Evolutionary conservation across 768 basidiomycete genomes (phyloP), one percentile per base, ranked within the genome.

Genomic region (Flagelloscypha sp.): DNA sequence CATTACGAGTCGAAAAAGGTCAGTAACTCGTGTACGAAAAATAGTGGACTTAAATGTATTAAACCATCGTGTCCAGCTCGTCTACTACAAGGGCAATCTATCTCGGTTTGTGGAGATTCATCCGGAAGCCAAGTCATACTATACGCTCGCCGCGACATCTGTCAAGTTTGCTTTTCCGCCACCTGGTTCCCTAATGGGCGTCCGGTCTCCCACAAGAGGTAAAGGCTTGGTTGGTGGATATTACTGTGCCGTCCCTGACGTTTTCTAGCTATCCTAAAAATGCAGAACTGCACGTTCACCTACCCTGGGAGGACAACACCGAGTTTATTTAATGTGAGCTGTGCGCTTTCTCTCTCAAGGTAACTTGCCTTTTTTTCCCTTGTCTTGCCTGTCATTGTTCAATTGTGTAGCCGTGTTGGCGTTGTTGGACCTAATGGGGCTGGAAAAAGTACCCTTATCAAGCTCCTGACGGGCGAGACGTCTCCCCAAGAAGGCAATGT

Each of bases 1-100:
- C 93, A 95, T 66, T 98, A 95, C 63, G 92, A 95, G 65, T 63
- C 65, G 37, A 98, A 98, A 68, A 94, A 92, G 71, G 84, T 76
- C 38, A 17, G 45, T 30, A n/a, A n/a, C n/a, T n/a, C n/a, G n/a
- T n/a, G n/a, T n/a, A n/a, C n/a, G n/a, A n/a, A n/a, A 33, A 37
- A 30, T 39, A 11, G n/a, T n/a, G n/a, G n/a, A n/a, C n/a, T n/a
- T n/a, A n/a, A n/a, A n/a, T n/a, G n/a, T n/a, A n/a, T n/a, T n/a
- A n/a, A n/a, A n/a, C n/a, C n/a, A n/a, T n/a, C n/a, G 23, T 16
- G 38, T 36, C 18, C 46, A 88, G 83, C 79, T 98, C 44, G 88
- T 81, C 29, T 94, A 90, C 64, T 97, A 97, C 61, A 79, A 75
- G 21, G 93, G 93, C 38, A 94, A 94, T 60, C 75, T 98, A 22